Conservation (phyloP, 148 eudicot species). For the Spergularia bocconei region DNA sequence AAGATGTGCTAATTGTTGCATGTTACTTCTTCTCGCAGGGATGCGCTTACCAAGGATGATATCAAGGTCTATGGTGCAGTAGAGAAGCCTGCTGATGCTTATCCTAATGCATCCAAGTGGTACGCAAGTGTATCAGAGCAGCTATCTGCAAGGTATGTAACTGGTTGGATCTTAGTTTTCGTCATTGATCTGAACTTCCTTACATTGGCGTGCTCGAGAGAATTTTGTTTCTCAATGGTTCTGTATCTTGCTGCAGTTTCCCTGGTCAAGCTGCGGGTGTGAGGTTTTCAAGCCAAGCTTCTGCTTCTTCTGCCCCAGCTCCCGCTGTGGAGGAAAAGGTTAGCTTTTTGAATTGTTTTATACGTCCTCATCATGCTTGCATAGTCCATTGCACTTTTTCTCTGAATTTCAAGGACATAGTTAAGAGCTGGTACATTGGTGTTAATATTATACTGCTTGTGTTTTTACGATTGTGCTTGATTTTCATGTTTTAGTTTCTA, state of each 20-base stretch:
- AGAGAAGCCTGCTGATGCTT: conserved; percentile 20
- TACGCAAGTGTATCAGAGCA: conserved; percentile 3
- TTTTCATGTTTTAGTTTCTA: too few relatives aligned
- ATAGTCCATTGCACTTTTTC: neutral
- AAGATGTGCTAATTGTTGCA: neutral
- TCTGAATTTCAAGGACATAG: neutral
- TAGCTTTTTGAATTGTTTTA: conserved; percentile 14
- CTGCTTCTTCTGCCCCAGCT: conserved; percentile 36
- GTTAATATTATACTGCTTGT: too few relatives aligned
- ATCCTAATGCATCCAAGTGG: conserved; percentile 23
- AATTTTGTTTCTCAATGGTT: neutral
- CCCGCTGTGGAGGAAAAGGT: conserved; percentile 55
- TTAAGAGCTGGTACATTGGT: neutral
- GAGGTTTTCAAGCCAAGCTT: conserved; percentile 37
- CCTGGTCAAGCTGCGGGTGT: conserved; percentile 92
- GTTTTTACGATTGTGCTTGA: too few relatives aligned
- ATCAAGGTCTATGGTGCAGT: conserved; percentile 22
- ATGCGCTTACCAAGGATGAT: conserved; percentile 5
- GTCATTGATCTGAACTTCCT: neutral
- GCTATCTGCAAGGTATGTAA: conserved; percentile 22
- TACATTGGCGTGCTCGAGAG: neutral
- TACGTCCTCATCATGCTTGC: too few relatives aligned
- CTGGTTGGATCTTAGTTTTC: neutral
- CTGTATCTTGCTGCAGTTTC: conserved; percentile 41
- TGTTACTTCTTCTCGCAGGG: neutral